Evolutionary conservation across 2,329 filamentous ascomycete species (phyloP), one percentile per base, ranked within the genome.

Genomic region (Xylariaceae sp.): DNA sequence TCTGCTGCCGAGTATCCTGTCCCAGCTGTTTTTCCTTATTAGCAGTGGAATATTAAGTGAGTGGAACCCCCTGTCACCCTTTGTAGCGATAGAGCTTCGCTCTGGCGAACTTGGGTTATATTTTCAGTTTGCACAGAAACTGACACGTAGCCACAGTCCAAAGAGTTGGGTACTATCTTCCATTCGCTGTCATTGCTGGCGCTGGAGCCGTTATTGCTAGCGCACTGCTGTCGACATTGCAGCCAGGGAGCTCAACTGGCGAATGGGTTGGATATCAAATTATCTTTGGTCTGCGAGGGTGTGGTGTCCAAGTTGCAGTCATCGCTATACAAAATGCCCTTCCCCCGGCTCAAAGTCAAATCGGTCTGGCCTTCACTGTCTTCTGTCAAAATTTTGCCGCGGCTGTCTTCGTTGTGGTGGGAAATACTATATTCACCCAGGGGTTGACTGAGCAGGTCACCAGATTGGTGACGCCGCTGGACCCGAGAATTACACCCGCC

Each of bases 11-110:
- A 62, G 61, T 38, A 66, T 63, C 22, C 17, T 61, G 31, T 61
- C 64, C 66, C 59, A 65, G 12, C 33, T 87, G n/a, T 77, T 83
- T 0, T 84, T 86, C 41, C 76, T 83, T 0, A 82, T 87, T 42
- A 72, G 82, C 5, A 61, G 61, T 1, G 66, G 66, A 14, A 50
- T 17, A 6, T 38, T 66, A 34, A 49, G 66, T 66, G 57, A 38
- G 58, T 59, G 2, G 18, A 48, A 6, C 7, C 22, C 22, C 22
- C 22, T 28, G 22, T 28, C 22, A 28, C 22, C 22, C 22, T 28
- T 28, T 28, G 22, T 28, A 28, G 4, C 7, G 22, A 7, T 7
- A 28, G 4, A 28, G 22, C 4, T 7, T 28, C 22, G 4, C 7
- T 28, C 22, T 28, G 22, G 22, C 22, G 22, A 28, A 5, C 7